Percentiles rank a stretch among this genome's conserved stretches.
These are phyloP conservation scores for Heritiera fomes DNA, from an alignment of 345 rosid species.

Conservation along the genomic window DNA sequence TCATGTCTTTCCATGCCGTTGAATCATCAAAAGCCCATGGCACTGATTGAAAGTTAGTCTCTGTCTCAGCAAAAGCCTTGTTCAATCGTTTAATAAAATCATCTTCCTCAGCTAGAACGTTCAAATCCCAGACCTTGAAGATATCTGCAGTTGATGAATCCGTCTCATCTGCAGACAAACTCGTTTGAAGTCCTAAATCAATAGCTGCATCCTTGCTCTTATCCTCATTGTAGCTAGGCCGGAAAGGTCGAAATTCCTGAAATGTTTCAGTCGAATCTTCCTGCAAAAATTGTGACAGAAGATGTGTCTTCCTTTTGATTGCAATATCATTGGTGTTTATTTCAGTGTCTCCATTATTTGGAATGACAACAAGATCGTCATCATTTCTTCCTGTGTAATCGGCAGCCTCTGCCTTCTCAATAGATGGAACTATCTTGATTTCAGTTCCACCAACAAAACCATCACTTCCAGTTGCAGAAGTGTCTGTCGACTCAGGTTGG, in stretches of 20 bases:
- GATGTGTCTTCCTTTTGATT: conserved; percentile 26
- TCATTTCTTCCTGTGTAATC: conserved; percentile 6
- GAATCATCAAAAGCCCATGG: conserved; percentile 34
- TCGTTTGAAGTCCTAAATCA: conserved; percentile 24
- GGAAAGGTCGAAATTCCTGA: conserved; percentile 31
- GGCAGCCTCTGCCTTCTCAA: conserved; percentile 15
- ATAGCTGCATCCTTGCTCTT: conserved; percentile 11
- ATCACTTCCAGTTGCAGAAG: conserved; percentile 25
- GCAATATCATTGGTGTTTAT: conserved; percentile 9
- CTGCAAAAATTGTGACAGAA: conserved; percentile 23
- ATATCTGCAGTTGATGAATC: conserved; percentile 44
- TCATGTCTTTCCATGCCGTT: conserved; percentile 26
- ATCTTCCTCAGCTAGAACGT: conserved; percentile 45
- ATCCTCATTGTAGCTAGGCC: conserved; percentile 36
- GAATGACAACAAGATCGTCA: not conserved
- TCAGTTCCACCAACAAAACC: conserved; percentile 15
- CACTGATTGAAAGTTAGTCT: conserved; percentile 21
- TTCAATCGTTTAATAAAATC: conserved; percentile 52
- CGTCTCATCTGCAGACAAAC: conserved; percentile 21
- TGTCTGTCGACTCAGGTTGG: conserved; percentile 35
- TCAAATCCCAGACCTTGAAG: conserved; percentile 72
- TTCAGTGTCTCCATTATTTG: conserved; percentile 25
- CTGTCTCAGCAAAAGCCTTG: conserved; percentile 41
- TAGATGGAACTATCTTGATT: conserved; percentile 20
- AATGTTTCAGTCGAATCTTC: conserved; percentile 32